A percentile compares a stretch with the other conserved stretches of the same genome.
These are phyloP conservation scores for Candida sanyiensis DNA, from an alignment of 805 yeast species.

Conservation along the genomic window DNA sequence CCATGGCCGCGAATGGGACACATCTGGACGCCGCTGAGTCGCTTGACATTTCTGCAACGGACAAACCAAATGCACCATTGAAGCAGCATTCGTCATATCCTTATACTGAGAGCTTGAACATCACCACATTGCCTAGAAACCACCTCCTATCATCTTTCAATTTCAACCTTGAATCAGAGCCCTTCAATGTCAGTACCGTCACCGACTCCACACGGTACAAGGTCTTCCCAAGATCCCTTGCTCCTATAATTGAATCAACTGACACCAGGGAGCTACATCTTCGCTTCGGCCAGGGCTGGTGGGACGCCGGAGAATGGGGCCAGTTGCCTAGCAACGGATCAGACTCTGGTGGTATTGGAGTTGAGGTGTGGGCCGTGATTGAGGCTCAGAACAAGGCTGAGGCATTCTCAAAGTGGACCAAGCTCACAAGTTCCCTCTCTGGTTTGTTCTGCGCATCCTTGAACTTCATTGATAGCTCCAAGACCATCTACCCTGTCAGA, in stretches of 20 bases:
- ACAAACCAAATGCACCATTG: no score
- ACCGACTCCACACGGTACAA: constrained; percentile 43
- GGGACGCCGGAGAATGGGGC: constrained; percentile 91
- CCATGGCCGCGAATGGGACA: no score
- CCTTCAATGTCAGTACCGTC: constrained; percentile 21
- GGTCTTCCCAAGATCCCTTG: constrained; percentile 74
- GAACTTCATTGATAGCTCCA: constrained; percentile 75
- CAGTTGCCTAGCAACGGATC: constrained; percentile 65
- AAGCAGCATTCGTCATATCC: constrained; percentile 31
- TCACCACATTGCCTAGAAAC: constrained; percentile 73
- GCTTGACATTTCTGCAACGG: no score
- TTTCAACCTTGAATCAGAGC: constrained; percentile 57
- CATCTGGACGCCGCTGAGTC: no score
- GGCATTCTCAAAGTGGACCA: constrained; percentile 64
- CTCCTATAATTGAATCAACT: constrained; percentile 65
- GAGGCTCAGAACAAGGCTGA: constrained; percentile 52
- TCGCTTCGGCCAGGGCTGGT: constrained; percentile 90
- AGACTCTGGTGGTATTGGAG: constrained; percentile 88
- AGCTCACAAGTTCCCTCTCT: constrained; percentile 67
- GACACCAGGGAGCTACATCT: constrained; percentile 72
- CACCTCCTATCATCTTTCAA: constrained; percentile 63
- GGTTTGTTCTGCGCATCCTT: constrained; percentile 95
- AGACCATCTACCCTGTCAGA: constrained; percentile 62
- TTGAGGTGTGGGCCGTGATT: constrained; percentile 84
- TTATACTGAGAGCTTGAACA: constrained; percentile 54